Base-by-base conservation (phyloP, 768 basidiomycete species). In the Ephemerocybe angulata region DNA sequence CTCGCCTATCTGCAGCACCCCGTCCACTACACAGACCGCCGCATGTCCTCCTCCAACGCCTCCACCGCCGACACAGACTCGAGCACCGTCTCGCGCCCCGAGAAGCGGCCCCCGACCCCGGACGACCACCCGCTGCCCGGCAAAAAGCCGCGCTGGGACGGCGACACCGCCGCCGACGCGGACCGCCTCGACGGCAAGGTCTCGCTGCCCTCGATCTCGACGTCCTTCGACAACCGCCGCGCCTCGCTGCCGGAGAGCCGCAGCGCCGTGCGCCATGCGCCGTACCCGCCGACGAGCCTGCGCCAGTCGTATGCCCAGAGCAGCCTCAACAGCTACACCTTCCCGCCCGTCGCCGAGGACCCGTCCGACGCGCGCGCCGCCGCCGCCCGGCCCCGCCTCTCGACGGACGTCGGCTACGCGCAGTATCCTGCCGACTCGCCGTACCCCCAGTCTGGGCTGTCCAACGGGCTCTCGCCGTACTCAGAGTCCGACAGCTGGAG, bases 41-140 rank as follows among this genome's bases (percentile, higher is more conserved):
- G 88, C 65, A 90, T 91, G 89, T 90, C 89, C 70, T 78, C 80
- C 67, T 88, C 86, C 59, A 85, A 83, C 49, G 78, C 82, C 55
- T 88, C 88, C 15, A 76, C 79, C 15, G 78, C 84, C 35, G 87
- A 87, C 72, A 80, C 82, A 3, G 87, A 90, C 70, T 79, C 76
- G 72, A 80, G 75, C 66, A 71, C 77, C 56, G 74, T 80, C 58
- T 85, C 85, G 41, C 74, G 80, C 49, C 75, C 72, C 8, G 86
- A 87, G 62, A 88, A 86, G 65, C 84, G 81, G 55, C 69, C 76
- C 3, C 66, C 77, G 28, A 82, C 85, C 0, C 83, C 86, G 47
- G 68, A 72, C 29, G 77, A 80, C 64, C 81, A 81, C 2, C 84
- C 78, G 3, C 76, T 76, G 59, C 75, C 79, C 1, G 84, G 82